A percentile compares a stretch with the other conserved stretches of the same genome.
Evolutionary conservation across 1,284 basidiomycete genomes (phyloP).

Genomic region (Xerocomus nothofagi): DNA sequence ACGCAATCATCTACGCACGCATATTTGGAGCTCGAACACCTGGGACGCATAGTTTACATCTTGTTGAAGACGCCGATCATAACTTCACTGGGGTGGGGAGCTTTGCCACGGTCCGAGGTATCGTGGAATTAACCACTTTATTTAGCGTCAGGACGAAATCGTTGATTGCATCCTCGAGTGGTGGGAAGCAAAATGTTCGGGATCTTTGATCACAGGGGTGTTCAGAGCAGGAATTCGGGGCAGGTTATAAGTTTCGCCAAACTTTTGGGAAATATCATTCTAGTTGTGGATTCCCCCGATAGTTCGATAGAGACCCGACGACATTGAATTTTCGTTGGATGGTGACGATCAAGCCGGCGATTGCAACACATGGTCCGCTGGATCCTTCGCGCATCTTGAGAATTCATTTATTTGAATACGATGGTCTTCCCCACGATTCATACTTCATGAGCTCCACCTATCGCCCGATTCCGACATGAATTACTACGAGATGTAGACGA

Average conservation of each 20-base stretch:
- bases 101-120: neutral
- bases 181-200: constrained; percentile 47
- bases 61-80: constrained; percentile 71
- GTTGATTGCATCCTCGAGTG: constrained; percentile 62
- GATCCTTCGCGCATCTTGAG: neutral
- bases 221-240: constrained; percentile 55
- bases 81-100: constrained; percentile 60
- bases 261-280: neutral
- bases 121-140: constrained; percentile 2
- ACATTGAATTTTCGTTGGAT: neutral
- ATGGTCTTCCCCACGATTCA: constrained; percentile 7
- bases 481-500: too few relatives aligned
- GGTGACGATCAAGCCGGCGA: constrained; percentile 3
- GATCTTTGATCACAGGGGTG: constrained; percentile 53
- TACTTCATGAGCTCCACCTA: neutral
- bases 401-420: neutral
- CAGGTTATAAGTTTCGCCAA: constrained; percentile 41
- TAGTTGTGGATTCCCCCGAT: neutral
- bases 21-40: constrained; percentile 54
- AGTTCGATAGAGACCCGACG: neutral
- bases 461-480: too few relatives aligned
- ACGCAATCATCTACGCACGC: constrained; percentile 66
- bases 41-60: constrained; percentile 66
- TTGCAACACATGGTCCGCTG: neutral
- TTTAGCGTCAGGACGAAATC: constrained; percentile 56